Evolutionary conservation across 1,139 yeast species (phyloP), one percentile per base, ranked within the genome.

Genomic region (Geotrichum fermentans): DNA sequence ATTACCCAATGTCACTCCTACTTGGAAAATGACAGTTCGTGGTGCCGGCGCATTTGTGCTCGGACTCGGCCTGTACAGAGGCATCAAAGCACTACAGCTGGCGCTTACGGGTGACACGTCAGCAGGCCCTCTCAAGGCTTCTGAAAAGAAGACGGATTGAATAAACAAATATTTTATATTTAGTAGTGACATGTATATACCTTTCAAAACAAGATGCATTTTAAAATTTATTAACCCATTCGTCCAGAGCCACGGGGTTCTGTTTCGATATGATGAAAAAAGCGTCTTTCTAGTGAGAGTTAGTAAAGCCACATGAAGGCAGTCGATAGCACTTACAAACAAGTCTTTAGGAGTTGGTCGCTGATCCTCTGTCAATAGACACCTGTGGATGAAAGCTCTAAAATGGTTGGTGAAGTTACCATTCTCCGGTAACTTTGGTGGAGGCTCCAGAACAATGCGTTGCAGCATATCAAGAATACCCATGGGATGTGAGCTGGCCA

Each of bases 391-490:
- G 61, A 88, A 86, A 47, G 71, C 69, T 54, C 84, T 74, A 58
- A 88, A 70, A 29, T 70, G 73, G 1, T 61, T 58, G 17, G 77
- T 66, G 55, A 69, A 77, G 16, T 62, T 62, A 8, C 63, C 67
- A 7, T 61, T 61, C 2, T 64, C 65, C 1, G 81, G 77, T 43
- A 90, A 73, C 1, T 77, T 71, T 11, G 98, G 98, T 0, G 97
- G 92, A 3, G 82, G 81, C 64, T 94, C 98, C 61, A 90, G 87
- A 24, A 92, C 98, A 45, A 92, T 90, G 57, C 96, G 72, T 67
- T 92, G 98, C 52, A 92, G 69, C 36, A 92, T 72, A 63, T 92
- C 98, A 56, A 92, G 72, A 41, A 92, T 90, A 2, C 97, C 96
- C 61, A 84, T 86, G 0, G 95, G 92, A 0, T 86, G 55, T 13